Percentiles rank a stretch among this genome's conserved stretches.
These are phyloP conservation scores for Talaromyces rugulosus DNA, from an alignment of 2,329 filamentous ascomycete species.

Conservation along the genomic window DNA sequence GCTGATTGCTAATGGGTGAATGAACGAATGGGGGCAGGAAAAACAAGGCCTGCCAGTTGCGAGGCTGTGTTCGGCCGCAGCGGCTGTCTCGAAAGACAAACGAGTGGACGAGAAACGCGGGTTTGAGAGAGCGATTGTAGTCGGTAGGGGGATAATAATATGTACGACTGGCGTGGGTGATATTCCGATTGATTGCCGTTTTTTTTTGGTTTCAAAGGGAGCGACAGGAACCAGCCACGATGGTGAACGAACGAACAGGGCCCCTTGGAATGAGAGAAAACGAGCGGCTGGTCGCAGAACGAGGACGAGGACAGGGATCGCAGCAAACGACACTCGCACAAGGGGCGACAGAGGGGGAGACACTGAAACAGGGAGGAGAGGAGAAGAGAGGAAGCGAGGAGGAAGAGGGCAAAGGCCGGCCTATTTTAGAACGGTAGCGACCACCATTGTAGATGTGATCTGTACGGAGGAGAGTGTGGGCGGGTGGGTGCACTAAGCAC, in stretches of 20 bases:
- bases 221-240: slow-evolving; percentile 3
- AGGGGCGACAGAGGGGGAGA: neutral
- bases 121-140: neutral
- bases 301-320: neutral
- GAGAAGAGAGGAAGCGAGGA: neutral
- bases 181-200: neutral
- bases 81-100: neutral
- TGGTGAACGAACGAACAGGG: neutral
- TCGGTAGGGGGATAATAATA: neutral
- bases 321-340: neutral
- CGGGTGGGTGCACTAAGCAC: neutral
- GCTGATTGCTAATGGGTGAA: neutral
- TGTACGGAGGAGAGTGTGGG: neutral
- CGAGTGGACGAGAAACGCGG: neutral
- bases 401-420: neutral
- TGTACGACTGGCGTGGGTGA: neutral
- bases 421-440: neutral
- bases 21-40: neutral
- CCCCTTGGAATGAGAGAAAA: slow-evolving; percentile 1
- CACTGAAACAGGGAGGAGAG: neutral
- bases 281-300: neutral
- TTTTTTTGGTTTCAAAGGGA: neutral
- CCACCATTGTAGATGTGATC: neutral
- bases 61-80: neutral
- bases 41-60: neutral